Evolutionary conservation across 148 eudicot genomes (phyloP), one percentile per base, ranked within the genome.

Genomic region (Fallopia convolvulus): DNA sequence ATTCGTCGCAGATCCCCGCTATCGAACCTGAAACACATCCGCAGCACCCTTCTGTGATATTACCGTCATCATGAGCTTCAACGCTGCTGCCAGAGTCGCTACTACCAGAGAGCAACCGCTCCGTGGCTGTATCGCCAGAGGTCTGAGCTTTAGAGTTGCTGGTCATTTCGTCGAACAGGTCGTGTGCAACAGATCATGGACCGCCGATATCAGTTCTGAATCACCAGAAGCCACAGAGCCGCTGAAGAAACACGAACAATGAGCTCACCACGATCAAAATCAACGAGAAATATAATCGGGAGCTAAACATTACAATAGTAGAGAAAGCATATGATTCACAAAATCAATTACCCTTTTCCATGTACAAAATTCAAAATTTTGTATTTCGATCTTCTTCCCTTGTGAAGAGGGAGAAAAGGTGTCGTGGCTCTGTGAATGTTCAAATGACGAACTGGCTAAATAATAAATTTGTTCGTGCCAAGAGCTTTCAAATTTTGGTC

Each of bases 41-140:
- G 12, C 79, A 84, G 72, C 81, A 83, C 13, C 85, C 77, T 11
- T 70, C 14, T 55, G 74, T 80, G 1, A 18, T n/a, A 15, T 78
- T 68, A 10, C 74, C 79, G 10, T 17, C 70, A 4, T 55, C 68
- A 12, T 65, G 14, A 40, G 52, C 80, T 17, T n/a, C 18, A 32
- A 18, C 21, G 10, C 74, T 78, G 44, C 65, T 76, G 6, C 33
- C 82, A 1, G 75, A 20, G 42, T 78, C 74, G 71, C 71, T 83
- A 58, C 71, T 80, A 18, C 55, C 52, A 3, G 77, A 71, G 6
- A 80, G 49, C 48, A 70, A 61, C 30, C 60, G 78, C 70, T 77
- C 83, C 46, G 80, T 79, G 72, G 42, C 61, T 55, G 23, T 8
- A 21, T 55, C 61, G 23, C 7, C 47, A 44, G 8, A 44, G 47